Percentiles rank a stretch among this genome's conserved stretches.
Evolutionary conservation across 768 basidiomycete genomes (phyloP).

Genomic region (Tulasnella sp.): DNA sequence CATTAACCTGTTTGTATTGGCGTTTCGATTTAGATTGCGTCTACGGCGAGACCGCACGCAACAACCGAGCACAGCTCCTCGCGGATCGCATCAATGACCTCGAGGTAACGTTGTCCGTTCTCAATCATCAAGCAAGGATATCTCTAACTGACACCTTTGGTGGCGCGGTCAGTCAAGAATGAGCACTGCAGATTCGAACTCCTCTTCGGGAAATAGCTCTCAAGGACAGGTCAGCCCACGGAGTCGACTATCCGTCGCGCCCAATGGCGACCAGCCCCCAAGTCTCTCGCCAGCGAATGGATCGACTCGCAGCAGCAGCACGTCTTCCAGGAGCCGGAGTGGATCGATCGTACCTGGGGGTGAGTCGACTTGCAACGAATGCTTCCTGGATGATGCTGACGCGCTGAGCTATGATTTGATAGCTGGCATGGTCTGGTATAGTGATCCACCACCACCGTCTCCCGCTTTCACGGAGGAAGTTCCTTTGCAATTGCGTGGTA

Average conservation of each 20-base stretch:
- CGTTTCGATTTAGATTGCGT: constrained; percentile 3
- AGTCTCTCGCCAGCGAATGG: no score
- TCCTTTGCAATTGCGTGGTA: constrained; percentile 2
- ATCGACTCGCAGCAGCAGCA: no score
- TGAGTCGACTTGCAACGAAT: no score
- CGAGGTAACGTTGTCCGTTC: neutral
- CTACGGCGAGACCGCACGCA: constrained; percentile 8
- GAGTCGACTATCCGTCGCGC: neutral
- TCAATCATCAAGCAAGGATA: neutral
- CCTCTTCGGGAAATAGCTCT: constrained; percentile 9
- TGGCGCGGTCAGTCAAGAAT: neutral
- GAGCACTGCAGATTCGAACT: constrained; percentile 3
- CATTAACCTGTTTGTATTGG: no score
- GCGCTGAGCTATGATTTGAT: no score
- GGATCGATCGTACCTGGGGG: no score
- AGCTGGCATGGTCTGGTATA: constrained; percentile 3
- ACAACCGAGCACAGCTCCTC: constrained; percentile 9
- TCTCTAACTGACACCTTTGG: neutral
- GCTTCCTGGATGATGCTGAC: no score
- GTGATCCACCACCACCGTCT: neutral
- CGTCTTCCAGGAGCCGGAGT: no score
- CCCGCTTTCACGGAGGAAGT: constrained; percentile 7
- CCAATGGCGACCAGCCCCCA: no score
- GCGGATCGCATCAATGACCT: constrained; percentile 10
- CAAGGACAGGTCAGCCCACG: constrained; percentile 1